A percentile compares a stretch with the other conserved stretches of the same genome.
Evolutionary conservation across 495 filamentous ascomycete species (phyloP).

Genomic region (Xylaria longipes): DNA sequence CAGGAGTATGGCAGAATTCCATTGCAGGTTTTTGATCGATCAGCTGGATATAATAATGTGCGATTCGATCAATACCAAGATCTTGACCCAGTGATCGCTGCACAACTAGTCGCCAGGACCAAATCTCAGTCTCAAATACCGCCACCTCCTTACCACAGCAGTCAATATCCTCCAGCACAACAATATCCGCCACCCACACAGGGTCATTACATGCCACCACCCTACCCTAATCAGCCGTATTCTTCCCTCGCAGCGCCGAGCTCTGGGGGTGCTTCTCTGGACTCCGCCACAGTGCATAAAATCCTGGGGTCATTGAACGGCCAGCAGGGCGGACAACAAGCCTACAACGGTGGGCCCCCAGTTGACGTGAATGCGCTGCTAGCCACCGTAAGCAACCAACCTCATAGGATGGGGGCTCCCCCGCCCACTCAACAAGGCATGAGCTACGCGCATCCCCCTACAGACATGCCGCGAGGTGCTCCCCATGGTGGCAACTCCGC

Average conservation of each 20-base stretch:
- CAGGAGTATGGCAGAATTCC: constrained; percentile 75
- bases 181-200: constrained; percentile 33
- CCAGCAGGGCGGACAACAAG: constrained; percentile 37
- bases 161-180: constrained; percentile 29
- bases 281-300: constrained; percentile 73
- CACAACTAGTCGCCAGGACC: constrained; percentile 78
- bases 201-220: constrained; percentile 6
- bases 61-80: constrained; percentile 84
- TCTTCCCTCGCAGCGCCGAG: constrained; percentile 24
- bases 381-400: constrained; percentile 27
- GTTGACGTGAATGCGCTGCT: constrained; percentile 42
- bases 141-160: constrained; percentile 26
- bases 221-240: constrained; percentile 24
- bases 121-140: constrained; percentile 56
- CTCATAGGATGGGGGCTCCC: constrained; percentile 23
- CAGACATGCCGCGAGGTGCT: constrained; percentile 36
- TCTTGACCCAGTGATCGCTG: constrained; percentile 76
- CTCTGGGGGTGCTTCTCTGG: constrained; percentile 58
- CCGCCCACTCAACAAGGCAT: constrained; percentile 30
- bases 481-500: constrained; percentile 35
- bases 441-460: constrained; percentile 30
- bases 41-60: constrained; percentile 69
- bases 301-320: constrained; percentile 69
- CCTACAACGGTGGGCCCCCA: constrained; percentile 26
- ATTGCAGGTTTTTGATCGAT: constrained; percentile 85